Conservation (phyloP, 495 filamentous ascomycete genomes). For the Xylaria bambusicola region DNA sequence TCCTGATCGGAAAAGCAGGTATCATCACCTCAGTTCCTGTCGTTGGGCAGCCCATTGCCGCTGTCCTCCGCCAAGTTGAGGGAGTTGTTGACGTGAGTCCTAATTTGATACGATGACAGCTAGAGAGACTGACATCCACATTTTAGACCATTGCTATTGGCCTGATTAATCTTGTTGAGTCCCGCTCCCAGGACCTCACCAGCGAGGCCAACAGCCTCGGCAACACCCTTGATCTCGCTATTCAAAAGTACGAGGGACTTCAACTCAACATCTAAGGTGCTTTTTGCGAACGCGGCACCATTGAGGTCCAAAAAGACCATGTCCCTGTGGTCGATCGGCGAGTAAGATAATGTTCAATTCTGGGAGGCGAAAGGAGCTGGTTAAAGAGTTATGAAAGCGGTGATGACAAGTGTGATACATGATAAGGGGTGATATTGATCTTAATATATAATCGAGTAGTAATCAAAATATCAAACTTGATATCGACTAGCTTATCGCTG, state of each 20-base stretch:
- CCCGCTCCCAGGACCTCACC: background rate
- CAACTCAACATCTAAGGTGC: background rate
- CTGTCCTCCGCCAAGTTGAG: slow-evolving; percentile 24
- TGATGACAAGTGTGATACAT: too few species aligned
- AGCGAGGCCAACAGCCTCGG: slow-evolving; percentile 19
- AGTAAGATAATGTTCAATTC: too few species aligned
- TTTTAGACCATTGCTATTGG: slow-evolving; percentile 19
- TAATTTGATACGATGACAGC: background rate
- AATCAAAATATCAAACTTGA: too few species aligned
- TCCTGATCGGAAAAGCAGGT: slow-evolving; percentile 35
- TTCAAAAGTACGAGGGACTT: slow-evolving; percentile 8
- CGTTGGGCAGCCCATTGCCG: slow-evolving; percentile 28
- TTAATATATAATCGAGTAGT: too few species aligned
- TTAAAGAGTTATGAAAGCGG: too few species aligned
- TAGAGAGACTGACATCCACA: background rate
- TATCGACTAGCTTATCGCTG: too few species aligned
- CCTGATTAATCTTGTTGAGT: slow-evolving; percentile 13
- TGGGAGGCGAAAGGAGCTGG: too few species aligned
- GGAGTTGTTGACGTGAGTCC: slow-evolving; percentile 29
- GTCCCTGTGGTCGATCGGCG: too few species aligned
- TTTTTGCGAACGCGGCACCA: background rate
- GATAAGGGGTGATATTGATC: too few species aligned
- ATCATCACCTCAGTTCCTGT: slow-evolving; percentile 24
- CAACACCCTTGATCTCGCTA: slow-evolving; percentile 15
- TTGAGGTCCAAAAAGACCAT: background rate